Evolutionary conservation across 2,329 filamentous ascomycete species (phyloP).

Genomic region (Dactylellina parvicollis): DNA sequence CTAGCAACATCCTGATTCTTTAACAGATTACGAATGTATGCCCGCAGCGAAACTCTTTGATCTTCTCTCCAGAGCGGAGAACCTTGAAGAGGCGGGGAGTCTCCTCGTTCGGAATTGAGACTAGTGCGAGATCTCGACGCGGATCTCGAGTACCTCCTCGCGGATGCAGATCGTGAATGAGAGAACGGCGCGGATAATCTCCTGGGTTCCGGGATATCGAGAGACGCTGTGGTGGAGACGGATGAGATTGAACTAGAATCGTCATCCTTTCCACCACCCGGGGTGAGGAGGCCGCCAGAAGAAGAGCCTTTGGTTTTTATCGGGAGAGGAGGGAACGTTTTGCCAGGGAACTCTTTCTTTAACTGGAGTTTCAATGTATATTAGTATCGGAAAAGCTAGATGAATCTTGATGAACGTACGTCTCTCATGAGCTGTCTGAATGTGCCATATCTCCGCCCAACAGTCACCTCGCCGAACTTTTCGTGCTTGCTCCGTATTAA

Average conservation of each 20-base stretch:
- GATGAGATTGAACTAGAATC: constrained; percentile 71
- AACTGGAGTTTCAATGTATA: constrained; percentile 62
- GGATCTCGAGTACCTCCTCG: constrained; percentile 53
- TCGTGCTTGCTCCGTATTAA: constrained; percentile 83
- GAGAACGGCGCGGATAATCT: constrained; percentile 61
- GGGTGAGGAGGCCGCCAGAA: constrained; percentile 69
- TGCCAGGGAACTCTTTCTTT: constrained; percentile 86
- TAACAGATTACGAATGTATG: constrained; percentile 86
- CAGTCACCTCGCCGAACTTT: constrained; percentile 77
- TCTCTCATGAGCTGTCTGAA: constrained; percentile 81
- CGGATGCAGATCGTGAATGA: constrained; percentile 25
- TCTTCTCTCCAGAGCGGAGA: constrained; percentile 79
- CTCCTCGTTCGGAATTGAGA: constrained; percentile 40
- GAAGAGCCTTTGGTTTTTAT: constrained; percentile 85
- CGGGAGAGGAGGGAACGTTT: constrained; percentile 84
- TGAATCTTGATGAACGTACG: constrained; percentile 57
- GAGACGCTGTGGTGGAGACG: constrained; percentile 79
- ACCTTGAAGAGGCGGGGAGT: constrained; percentile 35
- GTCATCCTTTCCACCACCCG: constrained; percentile 70
- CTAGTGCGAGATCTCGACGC: constrained; percentile 55
- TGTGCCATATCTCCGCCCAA: constrained; percentile 87
- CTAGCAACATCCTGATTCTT: constrained; percentile 84
- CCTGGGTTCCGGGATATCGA: constrained; percentile 23
- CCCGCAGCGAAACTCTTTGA: constrained; percentile 88
- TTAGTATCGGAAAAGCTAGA: constrained; percentile 2